A percentile compares a stretch with the other conserved stretches of the same genome.
phyloP scores from a whole-genome alignment of 2,329 filamentous ascomycete genomes.

The Scedosporium aurantiacum region DNA sequence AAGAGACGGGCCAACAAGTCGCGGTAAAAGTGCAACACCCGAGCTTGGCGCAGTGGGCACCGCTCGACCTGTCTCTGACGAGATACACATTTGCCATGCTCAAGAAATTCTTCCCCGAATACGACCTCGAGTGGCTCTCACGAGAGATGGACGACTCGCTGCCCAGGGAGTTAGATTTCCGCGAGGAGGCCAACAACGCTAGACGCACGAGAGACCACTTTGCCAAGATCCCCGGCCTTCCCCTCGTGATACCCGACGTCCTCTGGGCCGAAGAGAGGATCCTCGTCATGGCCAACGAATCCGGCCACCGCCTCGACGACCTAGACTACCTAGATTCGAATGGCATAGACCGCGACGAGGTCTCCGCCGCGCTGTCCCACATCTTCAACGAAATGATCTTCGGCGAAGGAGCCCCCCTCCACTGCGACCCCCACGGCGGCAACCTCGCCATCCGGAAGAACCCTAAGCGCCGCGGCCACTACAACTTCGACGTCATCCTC shows the following conservation, averaged over 20 bases:
- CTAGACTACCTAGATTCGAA: slow-evolving; percentile 75
- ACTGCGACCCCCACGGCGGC: slow-evolving; percentile 94
- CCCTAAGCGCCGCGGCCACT: slow-evolving; percentile 35
- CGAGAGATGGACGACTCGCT: slow-evolving; percentile 86
- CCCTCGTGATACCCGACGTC: slow-evolving; percentile 79
- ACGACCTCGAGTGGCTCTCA: slow-evolving; percentile 92
- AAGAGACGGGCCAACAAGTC: slow-evolving; percentile 72
- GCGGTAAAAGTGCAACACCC: slow-evolving; percentile 98
- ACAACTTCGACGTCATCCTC: slow-evolving; percentile 89
- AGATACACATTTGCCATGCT: slow-evolving; percentile 80
- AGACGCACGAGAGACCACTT: slow-evolving; percentile 73
- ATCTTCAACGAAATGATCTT: slow-evolving; percentile 99
- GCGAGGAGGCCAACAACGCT: slow-evolving; percentile 76
- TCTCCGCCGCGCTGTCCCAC: slow-evolving; percentile 76
- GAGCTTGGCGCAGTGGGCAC: slow-evolving; percentile 76
- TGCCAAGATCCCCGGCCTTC: slow-evolving; percentile 57
- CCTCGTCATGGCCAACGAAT: slow-evolving; percentile 88
- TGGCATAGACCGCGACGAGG: slow-evolving; percentile 86
- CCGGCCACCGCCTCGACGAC: slow-evolving; percentile 80
- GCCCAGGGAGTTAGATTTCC: slow-evolving; percentile 85
- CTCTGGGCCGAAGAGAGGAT: slow-evolving; percentile 83
- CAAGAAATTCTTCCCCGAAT: slow-evolving; percentile 91
- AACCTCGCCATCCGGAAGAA: slow-evolving; percentile 90
- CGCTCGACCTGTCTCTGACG: slow-evolving; percentile 76
- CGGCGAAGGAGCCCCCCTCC: slow-evolving; percentile 72